Evolutionary conservation across 2,329 filamentous ascomycete genomes (phyloP).

Genomic region (Apiospora phragmitis): DNA sequence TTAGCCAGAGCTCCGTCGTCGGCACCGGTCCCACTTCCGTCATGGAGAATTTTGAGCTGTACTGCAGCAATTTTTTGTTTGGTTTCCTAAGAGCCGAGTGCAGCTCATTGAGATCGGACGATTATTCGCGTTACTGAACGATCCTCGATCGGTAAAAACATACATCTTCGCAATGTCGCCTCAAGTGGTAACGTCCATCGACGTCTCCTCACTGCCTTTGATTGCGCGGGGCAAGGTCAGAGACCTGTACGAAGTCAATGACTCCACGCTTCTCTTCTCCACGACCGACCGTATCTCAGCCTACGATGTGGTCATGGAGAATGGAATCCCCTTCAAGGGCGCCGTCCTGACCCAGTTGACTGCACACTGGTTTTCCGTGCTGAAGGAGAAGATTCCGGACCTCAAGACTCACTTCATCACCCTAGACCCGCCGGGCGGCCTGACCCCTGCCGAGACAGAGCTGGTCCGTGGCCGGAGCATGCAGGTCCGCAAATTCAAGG

Average conservation of each 20-base stretch:
- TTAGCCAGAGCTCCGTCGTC: background rate
- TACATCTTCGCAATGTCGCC: background rate
- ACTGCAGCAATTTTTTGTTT: background rate
- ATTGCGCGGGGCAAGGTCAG: conserved; percentile 12
- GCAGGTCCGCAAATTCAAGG: conserved; percentile 71
- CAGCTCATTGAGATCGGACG: background rate
- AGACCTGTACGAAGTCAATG: conserved; percentile 70
- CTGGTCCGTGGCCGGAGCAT: conserved; percentile 68
- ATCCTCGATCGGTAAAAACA: background rate
- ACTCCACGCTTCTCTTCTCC: conserved; percentile 76
- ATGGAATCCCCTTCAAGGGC: conserved; percentile 59
- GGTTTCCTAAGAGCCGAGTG: background rate
- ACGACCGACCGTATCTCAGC: conserved; percentile 91
- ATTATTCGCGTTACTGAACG: background rate
- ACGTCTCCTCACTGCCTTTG: background rate
- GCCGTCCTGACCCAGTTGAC: conserved; percentile 47
- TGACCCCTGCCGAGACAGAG: conserved; percentile 45
- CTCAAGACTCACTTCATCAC: conserved; percentile 55
- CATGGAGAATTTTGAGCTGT: background rate
- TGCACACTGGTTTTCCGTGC: conserved; percentile 56
- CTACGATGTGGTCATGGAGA: conserved; percentile 86
- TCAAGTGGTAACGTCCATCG: conserved; percentile 2
- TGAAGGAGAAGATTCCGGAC: conserved; percentile 44
- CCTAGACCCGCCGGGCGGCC: conserved; percentile 26
- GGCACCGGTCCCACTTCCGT: conserved; percentile 1